Evolutionary conservation across 768 basidiomycete species (phyloP).

Genomic region (Gloeopeniophorella convolvens): DNA sequence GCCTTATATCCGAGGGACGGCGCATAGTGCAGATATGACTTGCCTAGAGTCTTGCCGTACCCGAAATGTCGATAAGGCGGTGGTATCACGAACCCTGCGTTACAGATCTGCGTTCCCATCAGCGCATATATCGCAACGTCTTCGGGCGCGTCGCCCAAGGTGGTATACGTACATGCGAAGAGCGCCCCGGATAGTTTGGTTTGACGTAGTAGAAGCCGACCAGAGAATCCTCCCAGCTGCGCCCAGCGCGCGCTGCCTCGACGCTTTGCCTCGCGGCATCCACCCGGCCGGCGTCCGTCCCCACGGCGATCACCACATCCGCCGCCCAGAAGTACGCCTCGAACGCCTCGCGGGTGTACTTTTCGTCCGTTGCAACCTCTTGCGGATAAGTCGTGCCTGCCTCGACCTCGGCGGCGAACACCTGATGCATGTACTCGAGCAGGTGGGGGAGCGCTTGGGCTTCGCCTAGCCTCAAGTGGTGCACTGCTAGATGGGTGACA

Average conservation of each 20-base stretch:
- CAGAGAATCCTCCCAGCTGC: slow-evolving; percentile 62
- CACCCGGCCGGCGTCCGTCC: background rate
- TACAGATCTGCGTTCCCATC: slow-evolving; percentile 56
- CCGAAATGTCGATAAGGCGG: slow-evolving; percentile 53
- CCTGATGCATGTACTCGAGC: slow-evolving; percentile 48
- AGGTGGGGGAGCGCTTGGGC: slow-evolving; percentile 39
- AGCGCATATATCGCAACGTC: background rate
- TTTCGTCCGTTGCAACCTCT: slow-evolving; percentile 45
- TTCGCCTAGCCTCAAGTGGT: slow-evolving; percentile 31
- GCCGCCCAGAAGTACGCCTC: slow-evolving; percentile 71
- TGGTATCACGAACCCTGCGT: slow-evolving; percentile 83
- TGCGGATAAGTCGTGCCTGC: slow-evolving; percentile 84
- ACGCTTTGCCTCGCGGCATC: slow-evolving; percentile 29
- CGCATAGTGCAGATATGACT: slow-evolving; percentile 74
- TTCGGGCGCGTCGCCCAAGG: no score
- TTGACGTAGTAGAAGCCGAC: slow-evolving; percentile 83
- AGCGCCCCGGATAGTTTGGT: slow-evolving; percentile 86
- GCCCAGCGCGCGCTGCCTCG: slow-evolving; percentile 39
- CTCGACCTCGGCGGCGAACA: slow-evolving; percentile 71
- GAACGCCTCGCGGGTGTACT: slow-evolving; percentile 46
- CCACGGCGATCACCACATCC: slow-evolving; percentile 68
- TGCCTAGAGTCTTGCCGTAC: slow-evolving; percentile 66
- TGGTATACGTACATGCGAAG: slow-evolving; percentile 69
- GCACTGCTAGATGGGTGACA: slow-evolving; percentile 24
- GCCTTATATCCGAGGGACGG: slow-evolving; percentile 71